Evolutionary conservation across 306 rosid species (phyloP), one percentile per base, ranked within the genome.

Genomic region (Vigna trinervia): DNA sequence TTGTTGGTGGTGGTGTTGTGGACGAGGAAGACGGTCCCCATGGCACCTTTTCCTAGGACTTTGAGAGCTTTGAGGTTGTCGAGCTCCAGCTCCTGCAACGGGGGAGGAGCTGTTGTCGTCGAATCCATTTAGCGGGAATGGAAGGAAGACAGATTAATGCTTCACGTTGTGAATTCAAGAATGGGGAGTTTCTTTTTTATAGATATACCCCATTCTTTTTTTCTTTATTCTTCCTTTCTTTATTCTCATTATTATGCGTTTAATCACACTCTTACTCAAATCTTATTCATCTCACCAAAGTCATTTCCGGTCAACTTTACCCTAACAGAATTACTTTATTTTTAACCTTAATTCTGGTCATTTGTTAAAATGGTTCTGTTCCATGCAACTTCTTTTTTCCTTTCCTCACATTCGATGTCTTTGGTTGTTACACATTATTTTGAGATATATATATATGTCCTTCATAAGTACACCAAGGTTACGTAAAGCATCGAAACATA

Each of bases 1-100:
- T 56, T 3, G 51, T 86, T 83, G 50, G 50, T 89, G 1, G 71
- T 2, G 1, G 71, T 2, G 0, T 91, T 79, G 64, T 88, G 89
- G 65, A 92, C 91, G 8, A 96, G 87, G 81, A 92, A 89, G 50
- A 96, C 99, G 4, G 98, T 96, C 9, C 99, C 99, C 99, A 92
- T 91, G 73, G 96, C 99, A 6, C 99, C 99, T 41, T 88, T 87
- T 1, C 99, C 99, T 0, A 96, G 88, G 43, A 96, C 81, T 66
- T 90, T 87, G 34, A 96, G 66, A 11, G 93, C 82, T 72, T 13
- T 87, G 74, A 92, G 94, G 52, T 78, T 88, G 59, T 87, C 86
- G 8, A 92, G 73, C 62, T 82, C 50, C 23, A 92, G 89, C 80
- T 86, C 86, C 86, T 85, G 85, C 34, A 83, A 56, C 1, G 89